Evolutionary conservation across 345 rosid genomes (phyloP), one percentile per base, ranked within the genome.

Genomic region (Salix caprea): DNA sequence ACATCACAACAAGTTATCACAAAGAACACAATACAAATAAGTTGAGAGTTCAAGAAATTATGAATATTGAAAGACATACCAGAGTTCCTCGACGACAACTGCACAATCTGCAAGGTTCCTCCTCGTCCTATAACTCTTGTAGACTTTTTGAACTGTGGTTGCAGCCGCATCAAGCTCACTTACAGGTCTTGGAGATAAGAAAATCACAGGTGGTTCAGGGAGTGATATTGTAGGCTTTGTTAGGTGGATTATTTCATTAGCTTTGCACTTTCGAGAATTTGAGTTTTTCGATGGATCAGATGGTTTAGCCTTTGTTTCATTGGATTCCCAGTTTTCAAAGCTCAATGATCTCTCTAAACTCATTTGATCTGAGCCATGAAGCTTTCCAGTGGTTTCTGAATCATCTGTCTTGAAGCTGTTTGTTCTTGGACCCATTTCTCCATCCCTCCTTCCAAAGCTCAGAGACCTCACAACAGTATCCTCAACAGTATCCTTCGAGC

Each of bases 41-140:
- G 70, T 6, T 37, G 71, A 65, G 69, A 40, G 48, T 9, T 32
- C 42, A 65, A 64, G 42, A 56, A 69, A 65, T 39, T 50, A 42
- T 64, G 46, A 64, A 73, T 46, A 58, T 76, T 76, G 71, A 77
- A 71, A 79, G 39, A 79, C 89, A 48, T 69, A 90, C 94, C 93
- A 91, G 68, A 88, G 91, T 85, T 91, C 91, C 71, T 91, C 93
- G 64, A 85, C 88, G 28, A 91, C 85, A 81, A 89, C 91, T 1
- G 92, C 93, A 24, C 93, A 89, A 85, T 91, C 96, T 4, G 96
- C 96, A 56, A 91, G 86, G 68, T 85, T 87, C 74, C 90, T 82
- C 69, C 90, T 85, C 28, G 88, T 85, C 67, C 90, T 50, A 40
- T 85, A 85, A 65, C 90, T 77, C 81, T 80, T 87, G 80, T 85